Base-by-base conservation (phyloP, 2,329 filamentous ascomycete species). In the Lasiodiplodia hormozganensis region DNA sequence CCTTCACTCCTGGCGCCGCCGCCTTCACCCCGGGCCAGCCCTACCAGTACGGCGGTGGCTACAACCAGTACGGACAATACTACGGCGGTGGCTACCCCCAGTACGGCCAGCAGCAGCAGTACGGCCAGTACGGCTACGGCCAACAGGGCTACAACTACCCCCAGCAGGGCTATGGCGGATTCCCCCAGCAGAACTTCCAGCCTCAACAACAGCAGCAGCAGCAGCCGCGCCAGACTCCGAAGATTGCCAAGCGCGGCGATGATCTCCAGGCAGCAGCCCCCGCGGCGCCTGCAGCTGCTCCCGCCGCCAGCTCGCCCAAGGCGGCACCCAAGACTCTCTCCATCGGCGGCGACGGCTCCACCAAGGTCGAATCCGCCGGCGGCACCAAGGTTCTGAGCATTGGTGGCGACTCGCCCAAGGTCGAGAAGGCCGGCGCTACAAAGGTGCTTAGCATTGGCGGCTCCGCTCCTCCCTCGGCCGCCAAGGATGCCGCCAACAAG, bases 381-480 rank as follows among this genome's bases (percentile, higher is more conserved):
- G 86, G 85, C 65, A 82, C 87, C 53, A 90, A 89, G 79, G 87
- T 88, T 4, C 79, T 90, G 38, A 88, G 87, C 21, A 86, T 90
- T 60, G 86, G 87, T 68, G 85, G 82, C 43, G 86, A 87, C 53
- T 78, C 84, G 14, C 85, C 87, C 36, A 89, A 89, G 77, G 85
- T 84, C 7, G 83, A 85, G 74, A 85, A 80, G 68, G 72, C 81
- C 11, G 82, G 81, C 23, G 79, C 79, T 18, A 79, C 90, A 40
- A 94, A 94, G 80, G 91, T 95, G n/a, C 84, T 94, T 34, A 91
- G 91, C 56, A 90, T 97, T 68, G 91, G 92, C 54, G 85, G 83
- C 21, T 77, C 82, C 18, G 73, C 77, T 11, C 66, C 80, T 4
- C 69, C 86, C n/a, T 82, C 86, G 47, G 82, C 86, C 60, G 77